Percentiles rank a stretch among this genome's conserved stretches.
phyloP scores from a whole-genome alignment of 2,329 filamentous ascomycete genomes.

The Cylindrodendrum hubeiense region DNA sequence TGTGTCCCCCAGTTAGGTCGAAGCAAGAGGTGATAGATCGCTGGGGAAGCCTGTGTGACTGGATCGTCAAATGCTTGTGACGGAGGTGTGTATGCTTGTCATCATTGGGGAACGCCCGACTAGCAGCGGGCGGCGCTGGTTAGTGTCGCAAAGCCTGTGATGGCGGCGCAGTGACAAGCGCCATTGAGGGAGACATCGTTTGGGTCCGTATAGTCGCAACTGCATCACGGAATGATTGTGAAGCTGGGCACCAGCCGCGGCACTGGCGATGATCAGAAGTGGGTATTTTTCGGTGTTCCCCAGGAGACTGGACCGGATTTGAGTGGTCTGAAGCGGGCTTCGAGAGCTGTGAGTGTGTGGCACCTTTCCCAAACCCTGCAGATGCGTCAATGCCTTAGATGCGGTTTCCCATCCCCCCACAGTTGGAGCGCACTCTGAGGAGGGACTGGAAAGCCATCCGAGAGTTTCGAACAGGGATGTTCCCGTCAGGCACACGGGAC shows the following conservation, averaged over 20 bases:
- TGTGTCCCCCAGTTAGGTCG: conserved; percentile 20
- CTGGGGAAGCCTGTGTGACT: conserved; percentile 16
- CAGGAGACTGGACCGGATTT: conserved; percentile 1
- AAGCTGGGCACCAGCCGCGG: conserved; percentile 10
- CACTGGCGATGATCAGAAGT: conserved; percentile 13
- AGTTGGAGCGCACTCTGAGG: conserved; percentile 17
- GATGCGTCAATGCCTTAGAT: conserved; percentile 57
- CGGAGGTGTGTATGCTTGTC: conserved; percentile 20
- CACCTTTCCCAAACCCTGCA: conserved; percentile 46
- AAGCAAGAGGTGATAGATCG: conserved; percentile 19
- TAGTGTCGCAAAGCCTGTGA: conserved; percentile 9
- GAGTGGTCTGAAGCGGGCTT: conserved; percentile 11
- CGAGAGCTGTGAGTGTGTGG: conserved; percentile 27
- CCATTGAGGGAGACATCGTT: not conserved
- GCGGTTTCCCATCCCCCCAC: conserved; percentile 44
- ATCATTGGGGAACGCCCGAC: conserved; percentile 16
- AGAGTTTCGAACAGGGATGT: conserved; percentile 34
- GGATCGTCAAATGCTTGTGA: conserved; percentile 22
- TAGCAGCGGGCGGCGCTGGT: conserved; percentile 17
- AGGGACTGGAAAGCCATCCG: conserved; percentile 40
- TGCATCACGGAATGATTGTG: conserved; percentile 13
- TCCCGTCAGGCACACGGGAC: conserved; percentile 32
- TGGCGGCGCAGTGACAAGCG: conserved; percentile 8
- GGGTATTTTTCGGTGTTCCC: conserved; percentile 17
- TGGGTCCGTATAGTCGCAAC: not conserved